phyloP scores from a whole-genome alignment of 225 moss, liverwort and hornwort species.

The Bryum argenteum region DNA sequence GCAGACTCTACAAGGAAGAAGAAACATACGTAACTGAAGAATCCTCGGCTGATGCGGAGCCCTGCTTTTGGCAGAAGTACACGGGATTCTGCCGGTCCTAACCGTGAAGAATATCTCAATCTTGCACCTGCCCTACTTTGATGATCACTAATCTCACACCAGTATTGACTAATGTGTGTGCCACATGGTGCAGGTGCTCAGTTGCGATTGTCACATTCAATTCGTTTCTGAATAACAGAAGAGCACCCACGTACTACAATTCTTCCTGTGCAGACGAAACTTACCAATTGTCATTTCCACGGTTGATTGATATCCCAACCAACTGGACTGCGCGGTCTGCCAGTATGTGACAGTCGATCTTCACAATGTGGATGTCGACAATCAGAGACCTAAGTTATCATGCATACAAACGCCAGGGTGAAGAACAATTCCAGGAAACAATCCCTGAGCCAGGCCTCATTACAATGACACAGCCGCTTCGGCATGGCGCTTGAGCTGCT shows the following conservation, averaged over 20 bases:
- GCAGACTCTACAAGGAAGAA: not conserved
- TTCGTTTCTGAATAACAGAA: not conserved
- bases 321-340: slow-evolving; percentile 18
- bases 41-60: not conserved
- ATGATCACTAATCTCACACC: not conserved
- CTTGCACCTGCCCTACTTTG: not conserved
- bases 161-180: not conserved
- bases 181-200: slow-evolving; percentile 5
- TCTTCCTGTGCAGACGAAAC: slow-evolving; percentile 4
- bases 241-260: not conserved
- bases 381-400: slow-evolving; percentile 25
- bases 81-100: not conserved
- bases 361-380: slow-evolving; percentile 7
- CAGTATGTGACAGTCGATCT: not conserved
- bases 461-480: slow-evolving; percentile 78
- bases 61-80: not conserved
- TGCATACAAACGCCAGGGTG: not conserved
- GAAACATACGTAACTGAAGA: not conserved
- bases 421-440: slow-evolving; percentile 6
- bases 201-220: not conserved
- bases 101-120: not conserved
- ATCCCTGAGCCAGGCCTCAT: not conserved
- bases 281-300: slow-evolving; percentile 14
- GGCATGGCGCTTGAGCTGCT: slow-evolving; percentile 81
- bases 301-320: slow-evolving; percentile 2